A percentile compares a stretch with the other conserved stretches of the same genome.
Evolutionary conservation across 495 filamentous ascomycete genomes (phyloP).

Genomic region (Talaromyces adpressus): DNA sequence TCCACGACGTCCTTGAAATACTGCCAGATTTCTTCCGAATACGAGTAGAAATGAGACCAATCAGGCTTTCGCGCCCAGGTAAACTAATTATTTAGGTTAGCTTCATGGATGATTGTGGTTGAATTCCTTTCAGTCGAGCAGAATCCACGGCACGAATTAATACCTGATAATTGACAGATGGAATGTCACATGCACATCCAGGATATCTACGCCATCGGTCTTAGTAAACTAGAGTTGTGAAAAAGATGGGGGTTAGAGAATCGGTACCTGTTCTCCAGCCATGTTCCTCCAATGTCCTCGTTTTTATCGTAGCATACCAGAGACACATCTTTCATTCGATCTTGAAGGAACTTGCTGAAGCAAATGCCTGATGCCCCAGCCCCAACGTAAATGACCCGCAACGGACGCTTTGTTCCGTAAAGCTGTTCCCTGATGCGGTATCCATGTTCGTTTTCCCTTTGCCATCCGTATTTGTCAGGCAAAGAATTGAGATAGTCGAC

Average conservation of each 20-base stretch:
- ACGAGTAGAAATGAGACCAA: slow-evolving; percentile 43
- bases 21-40: slow-evolving; percentile 40
- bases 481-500: not conserved
- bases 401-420: not conserved
- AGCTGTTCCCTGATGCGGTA: slow-evolving; percentile 5
- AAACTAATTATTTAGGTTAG: slow-evolving; percentile 11
- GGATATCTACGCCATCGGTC: not conserved
- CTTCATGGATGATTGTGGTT: no score
- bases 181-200: slow-evolving; percentile 14
- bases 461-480: slow-evolving; percentile 6
- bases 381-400: slow-evolving; percentile 1
- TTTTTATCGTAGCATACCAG: slow-evolving; percentile 36
- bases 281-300: slow-evolving; percentile 38
- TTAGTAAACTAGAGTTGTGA: not conserved
- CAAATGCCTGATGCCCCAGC: slow-evolving; percentile 4
- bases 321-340: slow-evolving; percentile 3
- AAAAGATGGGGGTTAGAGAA: not conserved
- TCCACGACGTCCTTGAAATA: slow-evolving; percentile 36
- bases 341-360: slow-evolving; percentile 7
- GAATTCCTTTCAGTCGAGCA: not conserved
- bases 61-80: slow-evolving; percentile 19
- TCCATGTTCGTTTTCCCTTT: slow-evolving; percentile 1
- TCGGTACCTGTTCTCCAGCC: slow-evolving; percentile 55
- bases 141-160: not conserved
- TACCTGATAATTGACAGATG: slow-evolving; percentile 23